Percentiles rank a stretch among this genome's conserved stretches.
These are phyloP conservation scores for Sicyos baderoa DNA, from an alignment of 306 rosid genomes.

Conservation along the genomic window DNA sequence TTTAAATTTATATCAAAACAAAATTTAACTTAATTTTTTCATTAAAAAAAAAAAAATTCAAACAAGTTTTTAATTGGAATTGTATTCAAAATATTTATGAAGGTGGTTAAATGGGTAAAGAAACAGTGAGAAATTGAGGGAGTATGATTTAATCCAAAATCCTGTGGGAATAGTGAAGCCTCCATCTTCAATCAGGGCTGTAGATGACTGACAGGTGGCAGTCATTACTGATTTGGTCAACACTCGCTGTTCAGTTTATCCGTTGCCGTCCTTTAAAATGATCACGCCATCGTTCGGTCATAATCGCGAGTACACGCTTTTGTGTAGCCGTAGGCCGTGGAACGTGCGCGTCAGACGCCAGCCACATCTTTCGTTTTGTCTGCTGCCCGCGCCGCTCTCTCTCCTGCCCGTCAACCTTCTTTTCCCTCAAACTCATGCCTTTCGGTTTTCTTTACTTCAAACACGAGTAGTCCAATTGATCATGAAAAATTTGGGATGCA, in stretches of 20 bases:
- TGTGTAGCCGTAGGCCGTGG: not conserved
- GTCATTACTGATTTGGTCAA: not conserved
- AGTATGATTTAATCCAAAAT: not conserved
- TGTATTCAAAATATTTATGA: no score
- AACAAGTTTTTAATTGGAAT: no score
- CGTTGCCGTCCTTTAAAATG: not conserved
- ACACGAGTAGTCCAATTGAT: no score
- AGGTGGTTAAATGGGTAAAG: no score
- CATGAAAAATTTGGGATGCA: no score
- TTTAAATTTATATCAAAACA: no score
- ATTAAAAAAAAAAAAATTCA: no score
- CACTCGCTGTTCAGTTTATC: not conserved
- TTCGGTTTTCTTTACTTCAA: not conserved
- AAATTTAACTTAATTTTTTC: no score
- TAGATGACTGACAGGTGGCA: not conserved
- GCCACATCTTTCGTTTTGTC: not conserved
- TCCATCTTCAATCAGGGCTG: not conserved
- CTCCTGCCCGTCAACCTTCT: not conserved
- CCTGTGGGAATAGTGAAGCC: not conserved
- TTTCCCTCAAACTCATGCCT: not conserved
- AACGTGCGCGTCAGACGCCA: not conserved
- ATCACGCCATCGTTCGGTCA: not conserved
- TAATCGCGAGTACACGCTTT: not conserved
- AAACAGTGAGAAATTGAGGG: not conserved
- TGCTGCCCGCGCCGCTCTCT: not conserved